Base-by-base conservation (phyloP, 495 filamentous ascomycete species). In the Neurospora sp. region DNA sequence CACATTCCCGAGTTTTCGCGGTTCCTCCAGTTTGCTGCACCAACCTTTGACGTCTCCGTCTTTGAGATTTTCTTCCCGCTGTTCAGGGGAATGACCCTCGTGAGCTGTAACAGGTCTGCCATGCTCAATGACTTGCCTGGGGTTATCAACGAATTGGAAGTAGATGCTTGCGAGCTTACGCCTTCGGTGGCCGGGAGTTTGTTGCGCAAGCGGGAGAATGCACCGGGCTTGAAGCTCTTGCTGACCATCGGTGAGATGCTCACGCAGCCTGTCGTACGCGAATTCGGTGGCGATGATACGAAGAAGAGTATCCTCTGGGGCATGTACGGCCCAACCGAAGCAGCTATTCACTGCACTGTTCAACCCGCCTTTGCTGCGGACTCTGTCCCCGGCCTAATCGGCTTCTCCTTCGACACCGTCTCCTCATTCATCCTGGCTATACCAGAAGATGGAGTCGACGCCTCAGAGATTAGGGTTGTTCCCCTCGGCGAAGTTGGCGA, bases 161-260 rank as follows among this genome's bases (percentile, higher is more conserved):
- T 93, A 8, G 93, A 97, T 77, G 93, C 90, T 3, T 92, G 90
- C 62, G 93, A 96, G 81, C 81, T 96, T 54, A 96, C 93, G 2
- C 93, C 93, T 0, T 94, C 93, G 1, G 93, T 96, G 7, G 91
- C 89, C 0, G 88, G 88, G 5, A 91, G 88, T 54, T 77, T 96
- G 14, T 81, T 97, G 23, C 85, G 86, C 12, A 88, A 82, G 7
- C 86, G 91, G 59, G 77, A 84, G 1, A 85, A 84, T 23, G 91
- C 88, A 0, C 93, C 93, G 0, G 78, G 81, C 1, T 77, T 97
- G 42, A 84, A 83, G 35, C 79, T 92, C 1, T 84, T 96, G 1
- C 81, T 96, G 14, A 96, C 93, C 0, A 96, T 96, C 75, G 93
- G 93, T 5, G 93, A 97, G 81, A 95, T 94, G 92, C 87, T 97